Percentiles rank a stretch among this genome's conserved stretches.
These are phyloP conservation scores for Microcyclospora pomicola DNA, from an alignment of 2,329 filamentous ascomycete species.

Conservation along the genomic window DNA sequence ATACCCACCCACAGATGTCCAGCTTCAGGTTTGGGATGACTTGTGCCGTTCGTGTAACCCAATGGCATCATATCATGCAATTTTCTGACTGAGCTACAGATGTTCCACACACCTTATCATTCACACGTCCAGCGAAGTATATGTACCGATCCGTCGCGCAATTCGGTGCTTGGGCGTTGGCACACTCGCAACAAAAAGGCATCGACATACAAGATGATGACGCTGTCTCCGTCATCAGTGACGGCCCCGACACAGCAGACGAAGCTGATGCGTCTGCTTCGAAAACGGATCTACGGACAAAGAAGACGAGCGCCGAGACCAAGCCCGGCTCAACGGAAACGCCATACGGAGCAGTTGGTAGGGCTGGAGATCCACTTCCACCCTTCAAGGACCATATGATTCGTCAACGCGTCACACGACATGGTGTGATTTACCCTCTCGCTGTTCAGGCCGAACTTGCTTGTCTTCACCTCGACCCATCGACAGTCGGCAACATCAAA, in stretches of 20 bases:
- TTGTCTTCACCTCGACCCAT: conserved; percentile 48
- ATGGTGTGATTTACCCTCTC: conserved; percentile 61
- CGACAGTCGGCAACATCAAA: conserved; percentile 67
- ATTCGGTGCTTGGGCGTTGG: conserved; percentile 83
- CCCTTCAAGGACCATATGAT: conserved; percentile 80
- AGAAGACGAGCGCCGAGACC: conserved; percentile 5
- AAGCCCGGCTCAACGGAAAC: conserved; percentile 3
- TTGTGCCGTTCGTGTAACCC: conserved; percentile 45
- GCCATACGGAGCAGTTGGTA: conserved; percentile 48
- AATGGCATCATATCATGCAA: too few relatives aligned
- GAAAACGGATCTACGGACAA: conserved; percentile 4
- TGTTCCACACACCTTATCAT: conserved; percentile 82
- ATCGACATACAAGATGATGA: conserved; percentile 77
- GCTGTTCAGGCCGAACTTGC: conserved; percentile 49
- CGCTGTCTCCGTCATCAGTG: conserved; percentile 60
- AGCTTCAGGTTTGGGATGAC: conserved; percentile 92
- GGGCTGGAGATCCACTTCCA: conserved; percentile 71
- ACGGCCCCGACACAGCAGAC: conserved; percentile 25
- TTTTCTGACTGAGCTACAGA: conserved; percentile 24
- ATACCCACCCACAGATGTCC: conserved; percentile 76
- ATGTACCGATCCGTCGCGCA: conserved; percentile 91
- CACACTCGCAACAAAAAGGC: conserved; percentile 61
- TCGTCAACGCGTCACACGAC: conserved; percentile 66
- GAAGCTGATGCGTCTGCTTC: conserved; percentile 8
- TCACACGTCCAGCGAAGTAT: conserved; percentile 87